phyloP scores from a whole-genome alignment of 2,329 filamentous ascomycete genomes.

The Dothidotthia symphoricarpi region DNA sequence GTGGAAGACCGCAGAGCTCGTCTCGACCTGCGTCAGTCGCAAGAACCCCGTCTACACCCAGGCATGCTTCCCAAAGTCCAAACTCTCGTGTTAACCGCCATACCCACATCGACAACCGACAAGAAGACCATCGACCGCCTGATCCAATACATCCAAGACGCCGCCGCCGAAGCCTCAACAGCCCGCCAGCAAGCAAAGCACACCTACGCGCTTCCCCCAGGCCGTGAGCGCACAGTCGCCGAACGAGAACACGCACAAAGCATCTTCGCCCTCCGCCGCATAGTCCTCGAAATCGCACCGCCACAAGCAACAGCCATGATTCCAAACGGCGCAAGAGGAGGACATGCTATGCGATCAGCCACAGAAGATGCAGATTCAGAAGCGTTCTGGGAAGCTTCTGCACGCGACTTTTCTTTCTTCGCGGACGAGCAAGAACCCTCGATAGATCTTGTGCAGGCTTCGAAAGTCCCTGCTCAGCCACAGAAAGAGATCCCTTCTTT shows the following conservation, averaged over 20 bases:
- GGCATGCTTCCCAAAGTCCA: constrained; percentile 55
- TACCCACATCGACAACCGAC: constrained; percentile 51
- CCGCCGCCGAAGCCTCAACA: constrained; percentile 55
- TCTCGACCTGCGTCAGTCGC: constrained; percentile 34
- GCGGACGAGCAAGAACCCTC: constrained; percentile 54
- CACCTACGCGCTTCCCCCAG: constrained; percentile 61
- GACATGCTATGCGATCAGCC: constrained; percentile 52
- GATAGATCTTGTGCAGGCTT: too few relatives aligned
- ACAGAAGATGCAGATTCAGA: constrained; percentile 61
- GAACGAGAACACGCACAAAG: constrained; percentile 51
- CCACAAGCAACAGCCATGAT: constrained; percentile 24
- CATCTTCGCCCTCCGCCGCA: constrained; percentile 55
- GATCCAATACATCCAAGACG: constrained; percentile 56
- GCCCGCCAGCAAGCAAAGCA: constrained; percentile 54
- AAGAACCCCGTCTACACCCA: constrained; percentile 49
- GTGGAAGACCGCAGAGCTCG: constrained; percentile 32
- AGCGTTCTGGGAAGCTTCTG: constrained; percentile 58
- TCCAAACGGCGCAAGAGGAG: constrained; percentile 19
- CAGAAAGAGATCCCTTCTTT: too few relatives aligned
- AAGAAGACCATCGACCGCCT: constrained; percentile 42
- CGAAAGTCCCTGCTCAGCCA: too few relatives aligned
- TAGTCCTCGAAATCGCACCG: constrained; percentile 53
- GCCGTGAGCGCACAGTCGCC: constrained; percentile 50
- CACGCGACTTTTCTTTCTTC: constrained; percentile 62
- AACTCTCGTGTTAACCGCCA: constrained; percentile 57